A percentile compares a stretch with the other conserved stretches of the same genome.
Evolutionary conservation across 805 yeast species (phyloP).

Genomic region (Metschnikowia corniflorae): DNA sequence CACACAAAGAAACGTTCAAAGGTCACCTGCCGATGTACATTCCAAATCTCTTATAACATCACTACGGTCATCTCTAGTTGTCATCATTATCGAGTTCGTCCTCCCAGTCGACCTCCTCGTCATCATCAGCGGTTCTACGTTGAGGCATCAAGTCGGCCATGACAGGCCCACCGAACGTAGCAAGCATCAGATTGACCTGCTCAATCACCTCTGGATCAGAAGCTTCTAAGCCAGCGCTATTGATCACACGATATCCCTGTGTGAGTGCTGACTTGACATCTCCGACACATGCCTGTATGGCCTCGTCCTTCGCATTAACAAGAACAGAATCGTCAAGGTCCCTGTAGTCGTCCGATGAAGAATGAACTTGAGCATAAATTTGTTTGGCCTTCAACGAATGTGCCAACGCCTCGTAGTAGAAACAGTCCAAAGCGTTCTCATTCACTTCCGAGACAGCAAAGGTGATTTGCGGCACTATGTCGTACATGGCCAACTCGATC

Average conservation of each 20-base stretch:
- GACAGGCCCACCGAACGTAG: slow-evolving; percentile 59
- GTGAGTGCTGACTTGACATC: slow-evolving; percentile 45
- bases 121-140: slow-evolving; percentile 23
- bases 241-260: slow-evolving; percentile 42
- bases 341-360: slow-evolving; percentile 38
- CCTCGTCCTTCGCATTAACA: slow-evolving; percentile 23
- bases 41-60: no score
- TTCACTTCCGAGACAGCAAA: slow-evolving; percentile 69
- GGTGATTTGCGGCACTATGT: slow-evolving; percentile 63
- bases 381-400: slow-evolving; percentile 45
- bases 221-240: slow-evolving; percentile 36
- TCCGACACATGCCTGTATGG: slow-evolving; percentile 25
- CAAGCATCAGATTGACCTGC: slow-evolving; percentile 50
- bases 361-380: slow-evolving; percentile 24
- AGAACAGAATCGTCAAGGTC: slow-evolving; percentile 28
- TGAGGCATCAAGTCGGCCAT: slow-evolving; percentile 42
- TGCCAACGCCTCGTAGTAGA: slow-evolving; percentile 80
- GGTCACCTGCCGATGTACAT: no score
- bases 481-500: slow-evolving; percentile 72
- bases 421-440: slow-evolving; percentile 78
- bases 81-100: slow-evolving; percentile 43
- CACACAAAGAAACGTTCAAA: no score
- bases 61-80: not conserved
- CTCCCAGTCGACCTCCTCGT: slow-evolving; percentile 51
- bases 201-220: slow-evolving; percentile 57